These are phyloP conservation scores for Taiwanofungus camphoratus DNA, from an alignment of 1,284 basidiomycete species.

Conservation along the genomic window DNA sequence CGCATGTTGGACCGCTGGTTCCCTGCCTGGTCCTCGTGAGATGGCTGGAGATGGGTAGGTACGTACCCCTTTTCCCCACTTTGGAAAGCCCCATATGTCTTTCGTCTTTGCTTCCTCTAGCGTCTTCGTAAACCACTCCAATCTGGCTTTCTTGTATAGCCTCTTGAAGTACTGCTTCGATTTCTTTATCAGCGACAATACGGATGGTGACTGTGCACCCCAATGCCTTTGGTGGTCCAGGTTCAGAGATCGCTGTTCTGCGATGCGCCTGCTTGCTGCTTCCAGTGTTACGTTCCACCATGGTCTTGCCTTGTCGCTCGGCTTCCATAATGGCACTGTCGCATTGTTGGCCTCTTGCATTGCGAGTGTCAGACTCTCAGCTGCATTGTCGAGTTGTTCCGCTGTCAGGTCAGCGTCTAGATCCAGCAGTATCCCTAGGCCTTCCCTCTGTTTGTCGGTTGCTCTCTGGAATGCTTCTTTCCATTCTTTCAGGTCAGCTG, in stretches of 20 bases:
- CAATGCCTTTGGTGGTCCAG: neutral
- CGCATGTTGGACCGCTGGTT: neutral
- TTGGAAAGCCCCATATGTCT: slow-evolving; percentile 4
- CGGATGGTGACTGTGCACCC: neutral
- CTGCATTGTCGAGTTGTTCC: neutral
- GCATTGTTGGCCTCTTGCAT: neutral
- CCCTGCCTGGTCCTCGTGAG: neutral
- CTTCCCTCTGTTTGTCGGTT: neutral
- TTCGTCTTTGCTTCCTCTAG: neutral
- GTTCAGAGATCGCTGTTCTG: neutral
- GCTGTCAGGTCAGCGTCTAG: neutral
- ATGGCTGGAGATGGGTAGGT: slow-evolving; percentile 6
- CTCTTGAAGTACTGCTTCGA: slow-evolving; percentile 4
- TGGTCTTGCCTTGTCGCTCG: neutral
- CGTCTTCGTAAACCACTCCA: slow-evolving; percentile 1
- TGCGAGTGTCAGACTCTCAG: neutral
- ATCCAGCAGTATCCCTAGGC: neutral
- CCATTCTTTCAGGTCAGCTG: slow-evolving; percentile 3
- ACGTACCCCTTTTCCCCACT: slow-evolving; percentile 3
- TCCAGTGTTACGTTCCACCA: slow-evolving; percentile 1
- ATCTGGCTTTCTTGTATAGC: slow-evolving; percentile 3
- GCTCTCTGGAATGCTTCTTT: slow-evolving; percentile 1
- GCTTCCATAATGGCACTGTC: neutral
- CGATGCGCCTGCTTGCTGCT: neutral
- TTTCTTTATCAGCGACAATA: neutral